Conservation (phyloP, 352 stramenopile genomes). For the Pythium diclinum region DNA sequence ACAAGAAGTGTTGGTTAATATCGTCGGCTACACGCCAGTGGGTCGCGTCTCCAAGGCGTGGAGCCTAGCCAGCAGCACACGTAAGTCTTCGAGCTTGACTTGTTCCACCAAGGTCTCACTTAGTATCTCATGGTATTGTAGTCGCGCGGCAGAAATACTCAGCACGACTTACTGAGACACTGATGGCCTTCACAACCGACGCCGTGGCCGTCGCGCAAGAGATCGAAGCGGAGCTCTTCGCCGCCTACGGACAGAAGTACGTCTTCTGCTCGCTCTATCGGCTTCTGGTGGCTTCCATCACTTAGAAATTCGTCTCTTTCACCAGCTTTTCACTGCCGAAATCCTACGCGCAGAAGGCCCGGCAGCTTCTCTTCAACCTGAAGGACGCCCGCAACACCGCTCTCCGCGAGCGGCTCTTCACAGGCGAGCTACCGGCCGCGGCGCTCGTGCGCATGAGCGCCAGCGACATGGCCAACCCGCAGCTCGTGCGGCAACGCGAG, state of each 20-base stretch:
- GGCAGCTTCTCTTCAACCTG: constrained; percentile 82
- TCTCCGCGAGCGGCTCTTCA: constrained; percentile 66
- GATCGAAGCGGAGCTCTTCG: constrained; percentile 58
- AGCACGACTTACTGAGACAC: constrained; percentile 47
- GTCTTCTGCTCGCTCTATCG: neutral
- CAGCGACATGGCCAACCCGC: constrained; percentile 82
- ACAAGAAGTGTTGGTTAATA: constrained; percentile 67
- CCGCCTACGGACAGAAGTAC: constrained; percentile 53
- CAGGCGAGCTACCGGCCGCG: constrained; percentile 45
- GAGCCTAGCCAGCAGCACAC: constrained; percentile 65
- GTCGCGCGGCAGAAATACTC: constrained; percentile 65
- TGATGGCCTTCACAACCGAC: constrained; percentile 45
- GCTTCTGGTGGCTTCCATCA: neutral
- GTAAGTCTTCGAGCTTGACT: constrained; percentile 24
- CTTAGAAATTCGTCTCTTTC: constrained; percentile 1
- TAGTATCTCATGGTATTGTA: neutral
- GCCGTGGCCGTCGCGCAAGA: constrained; percentile 47
- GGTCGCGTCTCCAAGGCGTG: constrained; percentile 78
- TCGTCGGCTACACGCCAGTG: constrained; percentile 67
- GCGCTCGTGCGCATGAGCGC: constrained; percentile 75
- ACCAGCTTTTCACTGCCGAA: constrained; percentile 69
- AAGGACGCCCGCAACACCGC: constrained; percentile 67
- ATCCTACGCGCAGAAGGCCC: constrained; percentile 74
- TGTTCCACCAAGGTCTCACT: neutral
- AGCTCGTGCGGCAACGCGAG: constrained; percentile 73